Evolutionary conservation across 768 basidiomycete species (phyloP), one percentile per base, ranked within the genome.

Genomic region (Pilatotrama ljubarskyi): DNA sequence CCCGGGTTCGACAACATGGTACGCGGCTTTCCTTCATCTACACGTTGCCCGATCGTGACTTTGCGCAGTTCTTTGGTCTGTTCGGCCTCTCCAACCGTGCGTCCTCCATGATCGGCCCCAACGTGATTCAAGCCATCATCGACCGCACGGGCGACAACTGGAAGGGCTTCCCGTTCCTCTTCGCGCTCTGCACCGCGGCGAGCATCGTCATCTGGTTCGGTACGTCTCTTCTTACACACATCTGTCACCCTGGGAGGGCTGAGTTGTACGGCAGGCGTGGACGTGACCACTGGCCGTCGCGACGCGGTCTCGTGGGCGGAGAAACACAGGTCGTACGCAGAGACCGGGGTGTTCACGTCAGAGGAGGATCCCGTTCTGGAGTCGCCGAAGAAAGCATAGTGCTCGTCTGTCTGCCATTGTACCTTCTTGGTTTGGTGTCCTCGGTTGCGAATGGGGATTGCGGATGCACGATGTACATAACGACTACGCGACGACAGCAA

Each of bases 1-100:
- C 88, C 90, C 1, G 93, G 92, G 0, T 94, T 90, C 68, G 92
- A 94, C 65, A 91, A 92, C 68, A 92, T 84, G 84, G 83, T 81
- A 56, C 20, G 68, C 53, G 32, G 26, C 11, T n/a, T 37, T 13
- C 44, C 37, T 5, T 32, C 24, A 10, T 51, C 9, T 41, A 32
- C 10, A 10, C 29, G 10, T 4, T 24, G 3, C 66, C n/a, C n/a
- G n/a, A 49, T 35, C 10, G 20, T 22, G 5, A 17, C 32, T 14
- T n/a, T 17, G 15, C 8, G 57, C 67, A 91, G 86, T 94, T 93
- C 75, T 95, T 94, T 71, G 90, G 92, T 2, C 80, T 95, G 22
- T 94, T 90, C 65, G 90, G 90, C 8, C 81, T 94, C 24, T 91
- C 88, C 2, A 91, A 91, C 71, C 84, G 90, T 11, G 90, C 90